These are phyloP conservation scores for Tolypocladium cylindrosporum DNA, from an alignment of 2,329 filamentous ascomycete species.

Conservation along the genomic window DNA sequence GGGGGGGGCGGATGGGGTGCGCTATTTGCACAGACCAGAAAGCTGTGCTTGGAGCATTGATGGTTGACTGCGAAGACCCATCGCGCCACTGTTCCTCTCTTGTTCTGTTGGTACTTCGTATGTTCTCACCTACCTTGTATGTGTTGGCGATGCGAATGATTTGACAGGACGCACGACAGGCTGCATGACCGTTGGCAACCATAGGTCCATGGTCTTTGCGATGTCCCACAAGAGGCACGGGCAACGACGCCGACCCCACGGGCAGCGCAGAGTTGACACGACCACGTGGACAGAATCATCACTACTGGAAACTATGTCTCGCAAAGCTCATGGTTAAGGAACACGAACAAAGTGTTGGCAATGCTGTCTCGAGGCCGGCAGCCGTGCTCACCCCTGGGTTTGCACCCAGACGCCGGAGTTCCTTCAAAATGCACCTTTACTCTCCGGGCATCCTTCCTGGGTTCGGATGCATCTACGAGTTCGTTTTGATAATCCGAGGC, in stretches of 20 bases:
- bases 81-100: not conserved
- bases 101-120: not conserved
- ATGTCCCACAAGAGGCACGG: not conserved
- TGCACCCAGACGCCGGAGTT: not conserved
- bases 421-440: not conserved
- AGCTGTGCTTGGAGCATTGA: not conserved
- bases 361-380: not conserved
- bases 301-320: not conserved
- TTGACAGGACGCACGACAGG: not conserved
- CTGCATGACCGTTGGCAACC: not conserved
- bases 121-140: not conserved
- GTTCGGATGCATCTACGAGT: not conserved
- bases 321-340: not conserved
- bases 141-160: not conserved
- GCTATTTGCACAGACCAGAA: not conserved
- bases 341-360: not conserved
- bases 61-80: not conserved
- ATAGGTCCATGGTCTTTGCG: not conserved
- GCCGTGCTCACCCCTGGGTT: not conserved
- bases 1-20: not conserved
- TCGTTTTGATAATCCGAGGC: not conserved
- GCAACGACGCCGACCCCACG: not conserved
- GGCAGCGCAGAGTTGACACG: not conserved
- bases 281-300: not conserved
- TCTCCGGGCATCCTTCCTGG: not conserved